Evolutionary conservation across 352 stramenopile genomes (phyloP), one percentile per base, ranked within the genome.

Genomic region (Pythium dissotocum): DNA sequence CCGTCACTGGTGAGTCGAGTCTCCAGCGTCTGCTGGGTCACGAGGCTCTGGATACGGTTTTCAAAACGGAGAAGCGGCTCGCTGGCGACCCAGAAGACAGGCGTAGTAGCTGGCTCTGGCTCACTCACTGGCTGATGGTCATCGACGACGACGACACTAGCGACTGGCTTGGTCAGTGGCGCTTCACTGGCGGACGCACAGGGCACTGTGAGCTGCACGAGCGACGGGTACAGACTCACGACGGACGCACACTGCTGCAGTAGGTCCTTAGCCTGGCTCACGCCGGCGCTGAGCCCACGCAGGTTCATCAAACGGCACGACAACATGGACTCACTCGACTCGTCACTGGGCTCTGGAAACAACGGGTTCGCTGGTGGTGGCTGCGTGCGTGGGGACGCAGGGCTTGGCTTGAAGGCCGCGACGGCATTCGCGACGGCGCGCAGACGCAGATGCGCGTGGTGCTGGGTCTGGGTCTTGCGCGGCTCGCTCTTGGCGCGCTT

Each of bases 1-100:
- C 88, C 88, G 44, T 96, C 88, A 33, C 75, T 88, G 0, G 88
- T 94, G 32, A 96, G 73, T 44, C 82, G 65, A 21, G 92, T 88
- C 35, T 76, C 70, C 46, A 79, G 76, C 28, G 58, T 61, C 13
- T 35, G 26, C 35, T 79, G 81, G 5, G 63, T 58, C 6, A 75
- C 61, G 54, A 85, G 68, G 16, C 67, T 75, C 14, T 76, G 67
- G 24, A 91, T 72, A 33, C 85, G 48, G 0, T 77, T 58, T 10
- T 85, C 78, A 32, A 90, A 90, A 33, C 51, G 63, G 10, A 79
- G 54, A 18, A 77, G 70, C 4, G 76, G 65, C 33, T 88, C 79
- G 6, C 76, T 90, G 13, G 60, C 63, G 32, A 87, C 59, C 79
- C 81, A 91, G 55, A 77, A 33, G 10, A 57, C 62, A 38, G 53